A percentile compares a stretch with the other conserved stretches of the same genome.
These are phyloP conservation scores for Fusarium illudens DNA, from an alignment of 2,329 filamentous ascomycete genomes.

Conservation along the genomic window DNA sequence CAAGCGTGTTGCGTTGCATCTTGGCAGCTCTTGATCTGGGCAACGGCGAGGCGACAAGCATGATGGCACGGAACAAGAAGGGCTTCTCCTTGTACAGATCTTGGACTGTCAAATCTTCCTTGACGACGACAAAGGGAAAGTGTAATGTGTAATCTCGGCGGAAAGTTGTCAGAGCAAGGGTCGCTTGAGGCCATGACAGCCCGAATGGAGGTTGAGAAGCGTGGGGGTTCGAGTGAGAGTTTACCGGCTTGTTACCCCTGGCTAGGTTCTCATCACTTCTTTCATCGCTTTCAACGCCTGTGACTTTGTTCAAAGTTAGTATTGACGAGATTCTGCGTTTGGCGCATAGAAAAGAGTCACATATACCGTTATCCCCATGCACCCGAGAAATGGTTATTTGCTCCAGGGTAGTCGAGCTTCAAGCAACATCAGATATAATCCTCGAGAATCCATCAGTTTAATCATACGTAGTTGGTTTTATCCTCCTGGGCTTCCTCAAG, in stretches of 20 bases:
- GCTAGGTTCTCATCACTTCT: neutral
- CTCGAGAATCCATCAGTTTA: neutral
- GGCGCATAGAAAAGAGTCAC: neutral
- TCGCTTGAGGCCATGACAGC: conserved; percentile 52
- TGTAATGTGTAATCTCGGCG: conserved; percentile 45
- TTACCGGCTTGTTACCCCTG: neutral
- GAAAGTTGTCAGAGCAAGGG: conserved; percentile 47
- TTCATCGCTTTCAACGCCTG: neutral
- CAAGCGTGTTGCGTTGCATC: conserved; percentile 53
- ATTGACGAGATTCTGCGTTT: neutral
- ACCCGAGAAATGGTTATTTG: neutral
- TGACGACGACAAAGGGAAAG: conserved; percentile 52
- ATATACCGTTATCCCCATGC: neutral
- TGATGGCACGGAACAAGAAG: conserved; percentile 50
- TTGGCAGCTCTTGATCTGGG: conserved; percentile 43
- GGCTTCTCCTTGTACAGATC: conserved; percentile 48
- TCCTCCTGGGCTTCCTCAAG: conserved; percentile 45
- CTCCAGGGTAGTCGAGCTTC: neutral
- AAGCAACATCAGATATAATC: neutral
- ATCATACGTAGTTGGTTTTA: conserved; percentile 41
- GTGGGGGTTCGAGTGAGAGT: neutral
- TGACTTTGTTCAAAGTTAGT: neutral
- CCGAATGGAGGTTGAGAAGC: conserved; percentile 43
- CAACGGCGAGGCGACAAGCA: conserved; percentile 49
- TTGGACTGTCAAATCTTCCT: conserved; percentile 42